A percentile compares a stretch with the other conserved stretches of the same genome.
Evolutionary conservation across 495 filamentous ascomycete species (phyloP).

Genomic region (Penicillium longicatenatum): DNA sequence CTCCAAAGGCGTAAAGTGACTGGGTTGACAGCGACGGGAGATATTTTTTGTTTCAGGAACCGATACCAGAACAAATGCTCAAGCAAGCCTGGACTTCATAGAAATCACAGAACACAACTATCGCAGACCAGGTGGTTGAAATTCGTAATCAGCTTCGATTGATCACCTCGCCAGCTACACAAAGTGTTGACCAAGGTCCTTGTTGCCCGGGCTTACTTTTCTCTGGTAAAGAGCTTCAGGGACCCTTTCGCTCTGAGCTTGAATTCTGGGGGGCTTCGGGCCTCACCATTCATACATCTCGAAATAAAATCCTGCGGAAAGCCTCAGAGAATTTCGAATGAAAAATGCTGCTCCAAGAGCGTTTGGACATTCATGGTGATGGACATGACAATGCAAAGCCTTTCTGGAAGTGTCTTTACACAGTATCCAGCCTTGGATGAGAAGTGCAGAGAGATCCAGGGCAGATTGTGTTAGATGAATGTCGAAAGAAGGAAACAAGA

Average conservation of each 20-base stretch:
- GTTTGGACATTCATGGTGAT: constrained; percentile 19
- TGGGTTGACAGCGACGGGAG: too few relatives aligned
- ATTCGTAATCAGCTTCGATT: too few relatives aligned
- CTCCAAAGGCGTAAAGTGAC: neutral
- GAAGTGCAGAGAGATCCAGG: neutral
- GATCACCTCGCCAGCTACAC: too few relatives aligned
- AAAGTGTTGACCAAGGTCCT: too few relatives aligned
- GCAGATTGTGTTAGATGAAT: neutral
- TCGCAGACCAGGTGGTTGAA: too few relatives aligned
- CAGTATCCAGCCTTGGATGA: neutral
- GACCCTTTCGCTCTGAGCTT: neutral
- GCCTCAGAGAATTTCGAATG: constrained; percentile 14
- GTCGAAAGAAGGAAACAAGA: too few relatives aligned
- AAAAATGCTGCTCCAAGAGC: constrained; percentile 29
- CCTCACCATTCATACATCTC: neutral
- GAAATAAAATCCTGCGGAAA: neutral
- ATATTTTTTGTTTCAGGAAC: too few relatives aligned
- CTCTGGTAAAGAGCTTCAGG: neutral
- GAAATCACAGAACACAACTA: too few relatives aligned
- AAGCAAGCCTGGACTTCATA: too few relatives aligned
- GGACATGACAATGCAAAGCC: constrained; percentile 28
- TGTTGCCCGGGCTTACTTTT: neutral
- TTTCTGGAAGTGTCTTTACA: constrained; percentile 22
- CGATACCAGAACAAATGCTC: too few relatives aligned
- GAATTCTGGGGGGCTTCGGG: neutral